Percentiles rank a stretch among this genome's conserved stretches.
phyloP scores from a whole-genome alignment of 306 rosid species.

The Abrus pulchellus region DNA sequence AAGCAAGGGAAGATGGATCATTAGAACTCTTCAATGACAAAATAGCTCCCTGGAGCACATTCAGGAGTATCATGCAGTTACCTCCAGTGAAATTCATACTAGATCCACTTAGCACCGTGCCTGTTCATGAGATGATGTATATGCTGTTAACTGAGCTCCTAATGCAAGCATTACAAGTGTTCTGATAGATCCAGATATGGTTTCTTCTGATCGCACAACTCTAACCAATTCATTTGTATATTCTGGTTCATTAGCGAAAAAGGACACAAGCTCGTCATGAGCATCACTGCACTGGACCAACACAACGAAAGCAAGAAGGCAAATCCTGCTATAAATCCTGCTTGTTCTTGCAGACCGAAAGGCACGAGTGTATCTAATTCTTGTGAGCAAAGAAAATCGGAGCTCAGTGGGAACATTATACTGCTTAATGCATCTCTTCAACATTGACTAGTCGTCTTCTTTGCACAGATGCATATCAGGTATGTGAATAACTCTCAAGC shows the following conservation, averaged over 20 bases:
- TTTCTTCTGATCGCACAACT: slow-evolving; percentile 91
- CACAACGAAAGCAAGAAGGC: slow-evolving; percentile 94
- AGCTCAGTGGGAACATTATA: slow-evolving; percentile 78
- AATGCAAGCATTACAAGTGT: slow-evolving; percentile 97
- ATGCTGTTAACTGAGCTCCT: slow-evolving; percentile 98
- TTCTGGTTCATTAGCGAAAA: slow-evolving; percentile 96
- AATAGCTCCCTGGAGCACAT: slow-evolving; percentile 95
- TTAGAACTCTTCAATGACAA: slow-evolving; percentile 77
- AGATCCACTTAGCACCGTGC: slow-evolving; percentile 90
- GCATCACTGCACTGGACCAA: slow-evolving; percentile 96
- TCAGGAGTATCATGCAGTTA: slow-evolving; percentile 89
- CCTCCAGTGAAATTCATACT: slow-evolving; percentile 95
- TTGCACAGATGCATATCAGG: slow-evolving; percentile 81
- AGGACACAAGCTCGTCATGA: slow-evolving; percentile 89
- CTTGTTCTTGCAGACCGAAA: slow-evolving; percentile 84
- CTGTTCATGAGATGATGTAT: slow-evolving; percentile 94
- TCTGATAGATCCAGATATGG: slow-evolving; percentile 84
- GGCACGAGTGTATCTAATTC: slow-evolving; percentile 93
- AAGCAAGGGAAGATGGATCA: slow-evolving; percentile 90
- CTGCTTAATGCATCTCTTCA: slow-evolving; percentile 84
- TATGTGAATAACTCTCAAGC: slow-evolving; percentile 77
- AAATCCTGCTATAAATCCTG: slow-evolving; percentile 85
- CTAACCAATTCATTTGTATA: slow-evolving; percentile 91
- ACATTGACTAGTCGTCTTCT: slow-evolving; percentile 78
- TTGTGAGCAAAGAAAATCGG: slow-evolving; percentile 83